Conservation (phyloP, 2,329 filamentous ascomycete genomes). For the Alternaria ethzedia region DNA sequence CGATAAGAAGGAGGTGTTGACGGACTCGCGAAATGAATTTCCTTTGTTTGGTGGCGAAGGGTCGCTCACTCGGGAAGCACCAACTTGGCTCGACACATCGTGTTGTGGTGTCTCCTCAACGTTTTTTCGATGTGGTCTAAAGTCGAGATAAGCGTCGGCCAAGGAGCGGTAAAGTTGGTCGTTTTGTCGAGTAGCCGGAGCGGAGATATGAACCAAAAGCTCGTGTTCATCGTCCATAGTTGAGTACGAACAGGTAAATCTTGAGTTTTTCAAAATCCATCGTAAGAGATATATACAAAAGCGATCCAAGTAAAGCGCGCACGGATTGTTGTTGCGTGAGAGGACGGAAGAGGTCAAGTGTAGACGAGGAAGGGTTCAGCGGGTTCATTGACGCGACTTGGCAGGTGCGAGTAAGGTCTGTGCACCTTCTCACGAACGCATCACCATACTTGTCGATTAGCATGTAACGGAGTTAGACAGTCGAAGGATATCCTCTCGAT, state of each 20-base stretch:
- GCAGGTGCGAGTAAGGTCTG: not conserved
- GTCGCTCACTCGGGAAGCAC: not conserved
- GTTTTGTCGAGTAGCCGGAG: constrained; percentile 49
- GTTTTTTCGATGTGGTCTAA: constrained; percentile 27
- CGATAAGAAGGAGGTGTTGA: constrained; percentile 10
- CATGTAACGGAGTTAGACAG: not conserved
- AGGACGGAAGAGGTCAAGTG: not conserved
- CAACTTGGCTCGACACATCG: not conserved
- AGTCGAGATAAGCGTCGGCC: constrained; percentile 50
- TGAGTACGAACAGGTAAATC: constrained; percentile 2
- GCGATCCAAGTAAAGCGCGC: not conserved
- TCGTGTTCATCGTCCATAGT: constrained; percentile 50
- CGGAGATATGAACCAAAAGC: constrained; percentile 55
- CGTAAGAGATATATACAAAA: not conserved
- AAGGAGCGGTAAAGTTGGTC: constrained; percentile 52
- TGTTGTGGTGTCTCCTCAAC: not conserved
- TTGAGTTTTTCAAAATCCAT: constrained; percentile 12
- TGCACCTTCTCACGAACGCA: not conserved
- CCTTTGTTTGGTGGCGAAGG: not conserved
- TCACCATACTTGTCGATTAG: not conserved
- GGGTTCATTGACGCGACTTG: not conserved
- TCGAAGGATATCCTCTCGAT: not conserved
- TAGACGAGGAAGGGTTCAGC: not conserved
- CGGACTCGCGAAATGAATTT: not conserved
- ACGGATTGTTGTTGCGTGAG: not conserved